Conservation (phyloP, 1,139 yeast genomes). For the Blastobotrys raffinosifermentans region DNA sequence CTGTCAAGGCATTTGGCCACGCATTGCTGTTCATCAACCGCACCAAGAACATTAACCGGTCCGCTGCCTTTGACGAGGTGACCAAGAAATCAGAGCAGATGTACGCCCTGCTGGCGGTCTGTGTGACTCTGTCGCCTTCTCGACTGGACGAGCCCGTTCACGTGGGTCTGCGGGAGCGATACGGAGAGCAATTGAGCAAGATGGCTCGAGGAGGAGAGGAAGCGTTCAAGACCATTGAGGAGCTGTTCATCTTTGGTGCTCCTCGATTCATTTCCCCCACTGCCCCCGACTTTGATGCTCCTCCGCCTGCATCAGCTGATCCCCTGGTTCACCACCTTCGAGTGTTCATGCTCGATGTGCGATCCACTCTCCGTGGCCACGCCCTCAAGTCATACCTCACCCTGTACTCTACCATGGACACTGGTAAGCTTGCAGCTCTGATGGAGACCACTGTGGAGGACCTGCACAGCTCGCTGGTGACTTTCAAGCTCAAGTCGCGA, state of each 20-base stretch:
- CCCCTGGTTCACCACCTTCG: constrained; percentile 40
- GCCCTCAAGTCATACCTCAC: constrained; percentile 41
- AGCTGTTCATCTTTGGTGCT: constrained; percentile 41
- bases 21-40: constrained; percentile 42
- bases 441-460: constrained; percentile 34
- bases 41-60: constrained; percentile 40
- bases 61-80: constrained; percentile 43
- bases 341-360: constrained; percentile 40
- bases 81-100: constrained; percentile 47
- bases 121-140: constrained; percentile 42
- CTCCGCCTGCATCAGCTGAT: constrained; percentile 32
- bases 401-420: constrained; percentile 42
- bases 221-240: constrained; percentile 39
- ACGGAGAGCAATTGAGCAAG: constrained; percentile 41
- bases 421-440: constrained; percentile 39
- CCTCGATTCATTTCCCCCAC: constrained; percentile 45
- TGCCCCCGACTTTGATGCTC: constrained; percentile 33
- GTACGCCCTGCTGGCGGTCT: constrained; percentile 44
- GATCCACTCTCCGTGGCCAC: constrained; percentile 36
- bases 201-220: constrained; percentile 42
- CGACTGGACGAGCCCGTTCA: constrained; percentile 42
- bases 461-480: constrained; percentile 34
- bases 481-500: constrained; percentile 41
- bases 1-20: constrained; percentile 44
- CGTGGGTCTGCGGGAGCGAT: constrained; percentile 40